A percentile compares a stretch with the other conserved stretches of the same genome.
phyloP scores from a whole-genome alignment of 306 rosid species.

The Gynostemma pentaphyllum region DNA sequence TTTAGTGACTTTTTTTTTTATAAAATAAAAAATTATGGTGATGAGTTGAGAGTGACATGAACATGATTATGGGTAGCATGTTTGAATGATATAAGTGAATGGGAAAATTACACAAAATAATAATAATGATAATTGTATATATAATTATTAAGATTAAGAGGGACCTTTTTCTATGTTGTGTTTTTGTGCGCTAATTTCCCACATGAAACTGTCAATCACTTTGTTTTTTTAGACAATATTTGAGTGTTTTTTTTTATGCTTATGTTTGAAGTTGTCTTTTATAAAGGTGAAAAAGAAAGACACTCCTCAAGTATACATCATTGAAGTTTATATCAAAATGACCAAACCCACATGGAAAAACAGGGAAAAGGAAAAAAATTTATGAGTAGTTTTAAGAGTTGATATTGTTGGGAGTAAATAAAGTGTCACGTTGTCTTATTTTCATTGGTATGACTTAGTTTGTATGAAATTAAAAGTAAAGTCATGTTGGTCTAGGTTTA shows the following conservation, averaged over 20 bases:
- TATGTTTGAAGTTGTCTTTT: conserved; percentile 2
- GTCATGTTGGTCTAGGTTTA: no score
- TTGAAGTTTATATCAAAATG: conserved; percentile 3
- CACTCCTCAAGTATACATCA: conserved; percentile 4
- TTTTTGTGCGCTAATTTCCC: conserved; percentile 3
- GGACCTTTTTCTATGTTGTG: background rate
- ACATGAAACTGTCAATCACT: background rate
- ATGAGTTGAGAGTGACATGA: no score
- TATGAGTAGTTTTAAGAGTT: background rate
- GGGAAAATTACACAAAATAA: background rate
- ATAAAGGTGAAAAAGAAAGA: background rate
- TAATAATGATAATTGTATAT: background rate
- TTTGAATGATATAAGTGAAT: conserved; percentile 5
- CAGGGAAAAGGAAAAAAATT: background rate
- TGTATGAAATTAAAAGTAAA: no score
- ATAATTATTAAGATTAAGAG: background rate
- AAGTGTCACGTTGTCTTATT: no score
- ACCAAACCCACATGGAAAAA: conserved; percentile 6
- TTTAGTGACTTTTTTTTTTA: background rate
- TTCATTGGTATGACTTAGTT: no score
- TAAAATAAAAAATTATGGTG: background rate
- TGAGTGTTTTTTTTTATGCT: background rate
- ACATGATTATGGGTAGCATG: conserved; percentile 12
- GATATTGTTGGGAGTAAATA: background rate
- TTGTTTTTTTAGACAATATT: background rate